phyloP scores from a whole-genome alignment of 352 stramenopile genomes.

The Pythium aristosporum region DNA sequence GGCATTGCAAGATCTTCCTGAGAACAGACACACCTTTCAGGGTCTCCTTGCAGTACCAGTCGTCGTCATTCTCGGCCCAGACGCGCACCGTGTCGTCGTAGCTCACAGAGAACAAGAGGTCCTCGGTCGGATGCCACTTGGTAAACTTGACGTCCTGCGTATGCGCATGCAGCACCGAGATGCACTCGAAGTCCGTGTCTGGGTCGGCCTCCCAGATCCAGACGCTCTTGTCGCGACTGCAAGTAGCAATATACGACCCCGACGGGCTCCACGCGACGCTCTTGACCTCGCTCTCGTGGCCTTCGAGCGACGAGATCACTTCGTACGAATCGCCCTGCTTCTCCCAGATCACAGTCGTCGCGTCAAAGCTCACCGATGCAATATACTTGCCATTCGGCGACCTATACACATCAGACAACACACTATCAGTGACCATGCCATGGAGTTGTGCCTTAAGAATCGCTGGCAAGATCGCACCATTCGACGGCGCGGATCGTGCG shows the following conservation, averaged over 20 bases:
- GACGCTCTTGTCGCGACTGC: slow-evolving; percentile 97
- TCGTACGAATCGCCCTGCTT: slow-evolving; percentile 89
- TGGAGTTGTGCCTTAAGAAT: neutral
- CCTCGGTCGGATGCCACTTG: slow-evolving; percentile 88
- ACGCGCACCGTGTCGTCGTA: slow-evolving; percentile 97
- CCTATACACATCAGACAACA: slow-evolving; percentile 29
- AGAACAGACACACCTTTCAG: slow-evolving; percentile 53
- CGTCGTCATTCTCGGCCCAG: slow-evolving; percentile 95
- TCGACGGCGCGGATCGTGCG: slow-evolving; percentile 94
- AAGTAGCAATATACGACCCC: slow-evolving; percentile 94
- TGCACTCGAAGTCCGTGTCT: slow-evolving; percentile 96
- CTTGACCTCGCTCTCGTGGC: slow-evolving; percentile 99
- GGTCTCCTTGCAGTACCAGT: slow-evolving; percentile 96
- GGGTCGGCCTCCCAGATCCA: slow-evolving; percentile 98
- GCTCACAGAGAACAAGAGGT: slow-evolving; percentile 85
- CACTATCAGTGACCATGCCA: neutral
- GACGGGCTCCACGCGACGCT: slow-evolving; percentile 94
- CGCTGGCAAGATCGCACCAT: slow-evolving; percentile 61
- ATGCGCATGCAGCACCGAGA: slow-evolving; percentile 96
- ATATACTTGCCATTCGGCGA: slow-evolving; percentile 82
- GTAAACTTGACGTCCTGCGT: slow-evolving; percentile 97
- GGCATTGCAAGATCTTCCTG: too few species aligned
- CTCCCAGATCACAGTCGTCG: slow-evolving; percentile 94
- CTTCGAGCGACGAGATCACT: slow-evolving; percentile 94
- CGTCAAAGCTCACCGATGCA: slow-evolving; percentile 96